Base-by-base conservation (phyloP, 306 rosid species). In the Cyamopsis tetragonoloba region DNA sequence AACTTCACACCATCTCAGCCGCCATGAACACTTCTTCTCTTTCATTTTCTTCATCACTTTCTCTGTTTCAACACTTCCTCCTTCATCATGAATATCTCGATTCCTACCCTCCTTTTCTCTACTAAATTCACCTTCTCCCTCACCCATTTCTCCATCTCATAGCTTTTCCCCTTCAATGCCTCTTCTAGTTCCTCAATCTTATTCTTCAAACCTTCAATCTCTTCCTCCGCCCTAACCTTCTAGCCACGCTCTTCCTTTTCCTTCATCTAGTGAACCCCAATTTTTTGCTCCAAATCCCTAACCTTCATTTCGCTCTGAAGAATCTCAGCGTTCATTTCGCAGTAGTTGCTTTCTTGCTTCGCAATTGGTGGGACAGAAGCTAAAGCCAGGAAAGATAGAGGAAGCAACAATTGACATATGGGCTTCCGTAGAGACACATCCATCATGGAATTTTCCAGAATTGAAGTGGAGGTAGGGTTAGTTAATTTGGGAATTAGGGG, bases 261-360 rank as follows among this genome's bases (percentile, higher is more conserved):
- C 78, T 56, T 88, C 76, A 79, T 71, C 57, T 90, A 89, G 19
- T 66, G 13, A 8, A 83, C 74, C 54, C 86, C 75, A 15, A 88
- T 28, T 44, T 77, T 85, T 72, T 80, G 83, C 85, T 93, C 99
- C 77, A 93, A 65, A 14, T 88, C 95, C 71, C 89, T 82, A 11
- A 78, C 81, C 71, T 76, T 88, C 90, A 72, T 90, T 48, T 86
- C 90, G 6, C 78, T 70, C 74, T n/a, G n/a, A n/a, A n/a, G n/a
- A n/a, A n/a, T n/a, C n/a, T 80, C 92, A 0, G 68, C 57, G 3
- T 75, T 86, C 4, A 13, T 27, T 20, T 76, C n/a, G n/a, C n/a
- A n/a, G n/a, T n/a, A n/a, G n/a, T n/a, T n/a, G n/a, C n/a, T n/a
- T n/a, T n/a, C n/a, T n/a, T n/a, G n/a, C n/a, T n/a, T n/a, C n/a